Conservation (phyloP, 2,329 filamentous ascomycete genomes). For the Phaeophleospora eucalypticola region DNA sequence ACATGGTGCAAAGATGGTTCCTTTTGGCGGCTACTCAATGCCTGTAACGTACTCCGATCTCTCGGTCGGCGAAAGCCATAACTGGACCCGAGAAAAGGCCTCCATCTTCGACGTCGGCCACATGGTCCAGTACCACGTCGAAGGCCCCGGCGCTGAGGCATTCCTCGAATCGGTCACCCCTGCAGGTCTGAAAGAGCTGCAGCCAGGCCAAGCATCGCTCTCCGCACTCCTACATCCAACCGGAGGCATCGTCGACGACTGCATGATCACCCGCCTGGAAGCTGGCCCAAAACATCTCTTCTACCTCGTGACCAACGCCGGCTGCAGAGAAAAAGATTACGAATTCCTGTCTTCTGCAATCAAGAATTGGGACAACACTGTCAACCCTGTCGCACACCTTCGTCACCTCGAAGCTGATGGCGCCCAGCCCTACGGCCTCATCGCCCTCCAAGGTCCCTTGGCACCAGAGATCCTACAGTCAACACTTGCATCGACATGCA, state of each 20-base stretch:
- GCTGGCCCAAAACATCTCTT: conserved; percentile 50
- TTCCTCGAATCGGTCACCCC: conserved; percentile 86
- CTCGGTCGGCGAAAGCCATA: conserved; percentile 78
- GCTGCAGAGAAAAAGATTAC: conserved; percentile 82
- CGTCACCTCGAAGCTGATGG: conserved; percentile 37
- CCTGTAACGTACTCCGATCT: conserved; percentile 80
- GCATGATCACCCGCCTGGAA: conserved; percentile 80
- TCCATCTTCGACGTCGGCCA: conserved; percentile 95
- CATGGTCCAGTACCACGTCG: conserved; percentile 86
- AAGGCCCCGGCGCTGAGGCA: conserved; percentile 70
- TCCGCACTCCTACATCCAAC: conserved; percentile 80
- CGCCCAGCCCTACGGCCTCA: conserved; percentile 65
- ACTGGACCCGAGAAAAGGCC: conserved; percentile 81
- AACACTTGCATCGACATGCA: conserved; percentile 53
- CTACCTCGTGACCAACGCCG: conserved; percentile 95
- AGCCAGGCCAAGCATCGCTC: conserved; percentile 68
- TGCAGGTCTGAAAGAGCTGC: conserved; percentile 62
- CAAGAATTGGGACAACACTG: conserved; percentile 53
- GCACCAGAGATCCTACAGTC: conserved; percentile 65
- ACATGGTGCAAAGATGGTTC: conserved; percentile 86
- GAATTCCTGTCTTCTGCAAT: conserved; percentile 71
- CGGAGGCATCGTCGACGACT: conserved; percentile 93
- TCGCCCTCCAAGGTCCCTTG: conserved; percentile 86
- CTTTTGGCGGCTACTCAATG: conserved; percentile 92
- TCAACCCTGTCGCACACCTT: conserved; percentile 34